Base-by-base conservation (phyloP, 2,329 filamentous ascomycete species). In the Colletotrichum lupini region DNA sequence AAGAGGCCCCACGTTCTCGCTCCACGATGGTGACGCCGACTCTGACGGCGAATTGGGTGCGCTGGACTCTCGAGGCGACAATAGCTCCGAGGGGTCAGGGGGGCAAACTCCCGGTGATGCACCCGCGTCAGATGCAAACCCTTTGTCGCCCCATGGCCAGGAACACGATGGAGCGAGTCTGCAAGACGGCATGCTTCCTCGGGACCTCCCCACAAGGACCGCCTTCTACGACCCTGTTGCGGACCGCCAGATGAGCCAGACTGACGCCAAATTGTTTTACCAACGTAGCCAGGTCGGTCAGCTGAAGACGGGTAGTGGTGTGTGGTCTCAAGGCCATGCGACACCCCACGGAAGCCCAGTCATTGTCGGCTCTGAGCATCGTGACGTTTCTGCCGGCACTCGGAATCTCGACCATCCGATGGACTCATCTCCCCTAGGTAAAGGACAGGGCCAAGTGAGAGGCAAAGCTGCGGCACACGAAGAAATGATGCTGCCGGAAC, bases 231-330 rank as follows among this genome's bases (percentile, higher is more conserved):
- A 98, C 82, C 95, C 96, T 79, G 93, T 96, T 65, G 94, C 94
- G 66, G 97, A 99, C 83, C 97, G 97, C 79, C 94, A 96, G 79
- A 93, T 98, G 91, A 97, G 93, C 79, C 95, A 98, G 82, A 92
- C 94, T 30, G 97, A 99, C 81, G 94, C 96, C 73, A 98, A 98
- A 83, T 89, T 98, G 75, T 97, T 98, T 85, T 99, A 98, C 82
- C 96, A 98, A 84, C 90, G 94, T 76, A 95, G 94, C 82, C 94
- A 95, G 82, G 86, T 92, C 71, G 93, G 92, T 75, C 80, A 82
- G 68, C 79, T 79, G 76, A 87, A 81, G 77, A 76, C 76, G 62
- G 79, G 78, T 70, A 82, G 76, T 72, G 81, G 78, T 70, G 80
- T 77, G 70, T 85, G 83, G 80, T 81, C 80, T 66, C 80, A 79